Evolutionary conservation across 202 grass and related monocot species (phyloP), one percentile per base, ranked within the genome.

Genomic region (Eragrostis tef): DNA sequence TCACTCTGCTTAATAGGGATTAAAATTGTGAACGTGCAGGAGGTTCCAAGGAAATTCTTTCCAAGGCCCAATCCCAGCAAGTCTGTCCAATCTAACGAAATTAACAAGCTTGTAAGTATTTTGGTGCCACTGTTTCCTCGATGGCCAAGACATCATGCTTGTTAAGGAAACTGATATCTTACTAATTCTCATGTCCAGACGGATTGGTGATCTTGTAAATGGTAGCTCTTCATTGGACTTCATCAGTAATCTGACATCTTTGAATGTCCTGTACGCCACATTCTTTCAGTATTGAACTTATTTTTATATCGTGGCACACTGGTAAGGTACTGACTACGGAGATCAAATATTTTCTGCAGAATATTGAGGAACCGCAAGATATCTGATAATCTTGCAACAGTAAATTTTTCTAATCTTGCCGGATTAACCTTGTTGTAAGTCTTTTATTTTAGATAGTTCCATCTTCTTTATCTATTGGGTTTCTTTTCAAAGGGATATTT

Each of bases 41-140:
- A 71, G 79, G 36, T 85, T 94, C 52, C 89, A 94, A 74, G 89
- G 92, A 83, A 94, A 88, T 73, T 87, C 86, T 70, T 91, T 94
- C 46, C 31, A 89, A 88, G 80, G 80, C 2, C 70, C 80, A n/a
- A 66, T 83, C 47, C 80, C 80, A 29, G 31, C 22, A 74, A 83
- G 81, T 26, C 9, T 91, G 44, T 85, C 89, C 8, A 91, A 87
- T 66, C 84, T 89, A 65, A 75, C 44, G 44, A 76, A 86, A 70
- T 47, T 94, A 80, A 87, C 73, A 27, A 36, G 1, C 82, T 60
- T 94, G 92, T 94, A 79, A 89, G 87, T 82, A 49, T 50, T 26
- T 66, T 83, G 20, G 19, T 29, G 22, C 3, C 22, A 26, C 16
- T 47, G 22, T 39, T 39, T 39, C 34, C 34, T 39, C 20, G 44